Evolutionary conservation across 768 basidiomycete genomes (phyloP).

Genomic region (Pisolithus albus): DNA sequence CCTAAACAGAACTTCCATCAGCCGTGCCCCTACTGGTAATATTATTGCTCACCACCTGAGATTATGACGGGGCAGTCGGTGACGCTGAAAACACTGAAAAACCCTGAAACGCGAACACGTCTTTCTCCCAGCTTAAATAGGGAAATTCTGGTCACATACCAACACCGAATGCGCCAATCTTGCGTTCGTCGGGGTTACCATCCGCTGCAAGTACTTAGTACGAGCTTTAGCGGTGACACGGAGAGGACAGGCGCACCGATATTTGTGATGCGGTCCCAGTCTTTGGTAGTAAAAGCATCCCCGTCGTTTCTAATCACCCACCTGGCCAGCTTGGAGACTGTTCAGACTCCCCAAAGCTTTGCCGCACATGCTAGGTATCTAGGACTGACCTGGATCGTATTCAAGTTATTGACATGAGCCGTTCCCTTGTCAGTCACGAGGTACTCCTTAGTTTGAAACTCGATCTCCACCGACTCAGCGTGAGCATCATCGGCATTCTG

Average conservation of each 20-base stretch:
- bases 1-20: not conserved
- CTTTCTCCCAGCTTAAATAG: not conserved
- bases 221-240: not conserved
- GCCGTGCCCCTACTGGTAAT: not conserved
- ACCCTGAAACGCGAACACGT: conserved; percentile 4
- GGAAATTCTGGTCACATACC: conserved; percentile 8
- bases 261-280: conserved; percentile 44
- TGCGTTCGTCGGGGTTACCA: conserved; percentile 47
- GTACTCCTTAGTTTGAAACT: conserved; percentile 26
- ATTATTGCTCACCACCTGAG: conserved; percentile 13
- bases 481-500: conserved; percentile 53
- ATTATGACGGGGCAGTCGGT: conserved; percentile 23
- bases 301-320: conserved; percentile 45
- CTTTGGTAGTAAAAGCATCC: conserved; percentile 36
- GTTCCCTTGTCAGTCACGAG: conserved; percentile 1
- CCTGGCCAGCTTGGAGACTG: conserved; percentile 25
- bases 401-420: conserved; percentile 2
- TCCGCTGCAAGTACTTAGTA: conserved; percentile 28
- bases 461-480: conserved; percentile 29
- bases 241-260: conserved; percentile 21
- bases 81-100: conserved; percentile 25
- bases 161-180: conserved; percentile 43
- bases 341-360: not conserved
- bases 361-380: too few relatives aligned
- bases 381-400: not conserved